Evolutionary conservation across 495 filamentous ascomycete genomes (phyloP), one percentile per base, ranked within the genome.

Genomic region (Lepraria neglecta): DNA sequence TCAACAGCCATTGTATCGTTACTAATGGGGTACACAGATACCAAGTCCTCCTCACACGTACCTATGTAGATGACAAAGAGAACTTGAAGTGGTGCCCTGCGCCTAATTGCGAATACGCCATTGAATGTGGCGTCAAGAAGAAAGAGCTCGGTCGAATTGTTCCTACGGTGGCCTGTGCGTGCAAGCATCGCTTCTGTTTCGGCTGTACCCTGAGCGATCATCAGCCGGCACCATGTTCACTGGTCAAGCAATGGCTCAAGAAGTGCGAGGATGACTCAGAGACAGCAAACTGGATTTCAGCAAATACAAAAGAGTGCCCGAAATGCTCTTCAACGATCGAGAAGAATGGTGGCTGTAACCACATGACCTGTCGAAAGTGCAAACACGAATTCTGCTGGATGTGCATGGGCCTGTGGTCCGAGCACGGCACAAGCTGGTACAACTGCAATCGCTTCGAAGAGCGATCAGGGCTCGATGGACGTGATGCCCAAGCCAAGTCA

Each of bases 321-420:
- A 94, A 87, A 70, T 98, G 94, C 74, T 79, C 86, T 61, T 97
- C 94, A 7, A 97, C 95, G 1, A 98, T 98, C 53, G 94, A 98
- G 77, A 98, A 98, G 80, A 98, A 98, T 65, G 94, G 94, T 19
- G 94, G 94, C 6, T 98, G 94, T 75, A 98, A 98, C 78, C 94
- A 98, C 71, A 98, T 98, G 94, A 98, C 94, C 0, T 98, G 94
- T 73, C 83, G 94, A 50, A 98, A 98, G 74, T 98, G 94, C 78
- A 92, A 94, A 68, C 87, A 97, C 70, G 94, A 98, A 72, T 98
- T 98, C 69, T 98, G 94, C 77, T 98, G 94, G 94, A 97, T 98
- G 85, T 98, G 94, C 72, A 98, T 98, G 94, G 94, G 94, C 1
- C 77, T 95, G 10, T 98, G 94, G 94, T 91, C 90, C 2, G 94